A percentile compares a stretch with the other conserved stretches of the same genome.
phyloP scores from a whole-genome alignment of 495 filamentous ascomycete species.

The Penicillium lagena region DNA sequence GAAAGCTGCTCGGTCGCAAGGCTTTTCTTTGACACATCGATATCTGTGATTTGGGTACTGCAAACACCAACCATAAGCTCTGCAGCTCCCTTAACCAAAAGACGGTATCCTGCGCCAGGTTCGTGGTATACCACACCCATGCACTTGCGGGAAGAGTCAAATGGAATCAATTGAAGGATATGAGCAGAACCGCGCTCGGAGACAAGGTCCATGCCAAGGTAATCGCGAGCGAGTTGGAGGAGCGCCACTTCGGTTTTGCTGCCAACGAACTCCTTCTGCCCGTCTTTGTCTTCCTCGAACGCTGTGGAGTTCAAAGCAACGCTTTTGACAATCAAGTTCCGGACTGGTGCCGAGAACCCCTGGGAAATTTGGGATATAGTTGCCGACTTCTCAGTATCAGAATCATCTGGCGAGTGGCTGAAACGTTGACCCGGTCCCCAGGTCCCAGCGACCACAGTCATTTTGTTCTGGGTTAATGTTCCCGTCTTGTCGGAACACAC shows the following conservation, averaged over 20 bases:
- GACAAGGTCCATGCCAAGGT: constrained; percentile 57
- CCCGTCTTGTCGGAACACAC: constrained; percentile 69
- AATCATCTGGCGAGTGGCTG: constrained; percentile 26
- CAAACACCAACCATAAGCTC: constrained; percentile 57
- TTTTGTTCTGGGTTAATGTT: constrained; percentile 65
- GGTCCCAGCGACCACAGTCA: constrained; percentile 62
- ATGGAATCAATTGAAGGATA: constrained; percentile 59
- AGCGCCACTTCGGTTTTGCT: constrained; percentile 70
- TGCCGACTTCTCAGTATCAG: constrained; percentile 7
- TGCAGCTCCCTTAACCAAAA: constrained; percentile 65
- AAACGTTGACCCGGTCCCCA: constrained; percentile 50
- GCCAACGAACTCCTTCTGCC: constrained; percentile 53
- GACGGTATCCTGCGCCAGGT: constrained; percentile 47
- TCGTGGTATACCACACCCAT: constrained; percentile 60
- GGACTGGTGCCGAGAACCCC: constrained; percentile 31
- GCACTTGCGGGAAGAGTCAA: constrained; percentile 63
- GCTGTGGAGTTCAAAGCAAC: constrained; percentile 63
- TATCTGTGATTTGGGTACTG: constrained; percentile 25
- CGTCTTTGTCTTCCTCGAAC: constrained; percentile 56
- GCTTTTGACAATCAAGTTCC: constrained; percentile 50
- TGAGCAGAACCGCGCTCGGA: constrained; percentile 53
- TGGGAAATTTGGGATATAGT: constrained; percentile 29
- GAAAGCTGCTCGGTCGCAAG: constrained; percentile 32
- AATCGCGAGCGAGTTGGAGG: constrained; percentile 52
- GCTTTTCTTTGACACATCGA: constrained; percentile 16